Evolutionary conservation across 495 filamentous ascomycete genomes (phyloP).

Genomic region (Sordaria brevicollis): DNA sequence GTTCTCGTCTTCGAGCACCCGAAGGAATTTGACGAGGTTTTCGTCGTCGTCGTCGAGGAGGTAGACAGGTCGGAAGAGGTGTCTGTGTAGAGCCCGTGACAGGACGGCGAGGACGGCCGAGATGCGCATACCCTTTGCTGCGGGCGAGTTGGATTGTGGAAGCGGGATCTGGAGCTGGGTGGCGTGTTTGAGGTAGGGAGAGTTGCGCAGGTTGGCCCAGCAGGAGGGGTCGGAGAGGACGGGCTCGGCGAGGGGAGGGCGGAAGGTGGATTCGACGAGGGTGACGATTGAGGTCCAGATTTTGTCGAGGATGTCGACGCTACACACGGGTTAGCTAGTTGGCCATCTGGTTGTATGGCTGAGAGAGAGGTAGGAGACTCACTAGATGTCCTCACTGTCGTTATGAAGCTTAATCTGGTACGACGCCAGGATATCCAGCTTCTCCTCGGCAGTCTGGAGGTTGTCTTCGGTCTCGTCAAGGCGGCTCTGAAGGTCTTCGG

Average conservation of each 20-base stretch:
- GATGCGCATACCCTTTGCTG: conserved; percentile 31
- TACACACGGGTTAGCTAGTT: not conserved
- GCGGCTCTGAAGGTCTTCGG: conserved; percentile 15
- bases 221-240: conserved; percentile 24
- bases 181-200: conserved; percentile 27
- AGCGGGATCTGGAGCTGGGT: conserved; percentile 23
- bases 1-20: conserved; percentile 23
- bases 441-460: conserved; percentile 10
- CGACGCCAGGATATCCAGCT: conserved; percentile 19
- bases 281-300: conserved; percentile 29
- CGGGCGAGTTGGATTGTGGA: conserved; percentile 24
- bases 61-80: conserved; percentile 28
- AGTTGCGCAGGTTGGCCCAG: conserved; percentile 29
- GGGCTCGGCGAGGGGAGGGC: conserved; percentile 22
- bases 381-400: conserved; percentile 24
- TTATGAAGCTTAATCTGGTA: conserved; percentile 17
- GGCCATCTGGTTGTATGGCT: not conserved
- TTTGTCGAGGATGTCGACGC: conserved; percentile 26
- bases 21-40: conserved; percentile 22
- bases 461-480: conserved; percentile 18
- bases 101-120: conserved; percentile 24
- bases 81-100: conserved; percentile 23
- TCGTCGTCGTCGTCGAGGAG: conserved; percentile 24
- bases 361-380: no score
- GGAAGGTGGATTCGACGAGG: conserved; percentile 25